Base-by-base conservation (phyloP, 805 yeast genomes). In the Candida xiaguanensis region DNA sequence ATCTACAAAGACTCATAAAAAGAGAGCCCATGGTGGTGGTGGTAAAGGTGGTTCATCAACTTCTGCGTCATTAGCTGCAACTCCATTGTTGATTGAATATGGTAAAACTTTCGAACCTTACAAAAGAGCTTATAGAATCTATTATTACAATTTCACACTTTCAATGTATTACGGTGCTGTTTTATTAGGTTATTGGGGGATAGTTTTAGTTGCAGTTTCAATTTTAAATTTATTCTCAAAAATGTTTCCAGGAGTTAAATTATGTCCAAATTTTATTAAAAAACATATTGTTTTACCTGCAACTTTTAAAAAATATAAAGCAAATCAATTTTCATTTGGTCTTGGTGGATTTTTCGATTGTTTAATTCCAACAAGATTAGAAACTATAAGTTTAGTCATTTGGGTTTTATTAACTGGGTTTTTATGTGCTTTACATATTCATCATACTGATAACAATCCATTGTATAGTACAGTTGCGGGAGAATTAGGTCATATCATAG, bases 321-420 rank as follows among this genome's bases (percentile, higher is more conserved):
- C 53, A 40, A 32, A 46, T 42, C 18, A 41, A 40, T 20, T 41
- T 30, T 34, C 38, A n/a, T 19, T 28, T 15, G 26, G 34, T 39
- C 20, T 44, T 39, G 40, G 43, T 13, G 48, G 47, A 13, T 24
- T 48, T 22, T 43, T 48, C 31, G 50, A 49, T 12, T 44, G 63
- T 45, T 41, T 66, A n/a, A 43, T 75, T 32, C 85, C 85, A 1
- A 70, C 78, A 3, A 63, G 83, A 47, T 58, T 72, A 46, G 84
- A 80, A 48, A 44, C 72, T 0, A 43, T 77, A 8, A 52, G 72
- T 32, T 59, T 78, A 23, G 42, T 51, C 7, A 47, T 60, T 2
- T 75, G 73, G 65, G 53, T 65, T 20, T 45, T 64, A 31, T 49
- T 65, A 49, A 52, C 55, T 3, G 41, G 63, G 16, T 54, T 56